Percentiles rank a stretch among this genome's conserved stretches.
Conservation (phyloP, 2,329 filamentous ascomycete genomes). For the Trichoderma guizhouense region DNA sequence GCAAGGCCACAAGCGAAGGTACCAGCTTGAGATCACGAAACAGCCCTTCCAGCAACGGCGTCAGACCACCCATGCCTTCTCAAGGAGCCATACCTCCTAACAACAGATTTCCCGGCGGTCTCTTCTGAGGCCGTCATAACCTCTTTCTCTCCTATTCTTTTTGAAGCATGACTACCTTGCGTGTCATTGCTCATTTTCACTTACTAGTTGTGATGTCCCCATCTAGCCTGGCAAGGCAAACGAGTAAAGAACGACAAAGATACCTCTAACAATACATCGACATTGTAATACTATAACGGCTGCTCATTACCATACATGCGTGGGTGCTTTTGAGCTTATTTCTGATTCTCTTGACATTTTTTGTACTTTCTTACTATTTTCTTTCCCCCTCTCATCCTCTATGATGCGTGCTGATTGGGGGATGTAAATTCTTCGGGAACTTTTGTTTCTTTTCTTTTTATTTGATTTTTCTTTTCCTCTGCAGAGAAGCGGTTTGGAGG, state of each 20-base stretch:
- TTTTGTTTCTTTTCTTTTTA: neutral
- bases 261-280: constrained; percentile 8
- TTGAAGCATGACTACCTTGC: neutral
- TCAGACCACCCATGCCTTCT: constrained; percentile 29
- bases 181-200: neutral
- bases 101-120: constrained; percentile 40
- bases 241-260: constrained; percentile 4
- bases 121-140: constrained; percentile 38
- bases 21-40: constrained; percentile 33
- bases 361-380: constrained; percentile 16
- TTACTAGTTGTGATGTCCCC: neutral
- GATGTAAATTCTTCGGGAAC: neutral
- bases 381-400: constrained; percentile 9
- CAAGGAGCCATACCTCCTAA: constrained; percentile 28
- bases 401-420: neutral
- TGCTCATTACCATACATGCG: neutral
- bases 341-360: constrained; percentile 18
- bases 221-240: neutral
- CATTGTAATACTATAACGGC: constrained; percentile 19
- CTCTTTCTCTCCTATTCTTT: neutral
- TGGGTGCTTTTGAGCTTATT: constrained; percentile 2
- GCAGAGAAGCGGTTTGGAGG: constrained; percentile 18
- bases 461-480: neutral
- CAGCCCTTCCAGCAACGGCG: constrained; percentile 25
- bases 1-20: constrained; percentile 43